Percentiles rank a stretch among this genome's conserved stretches.
phyloP scores from a whole-genome alignment of 164 flowering plant genomes.

The Paratinospora sagittata region DNA sequence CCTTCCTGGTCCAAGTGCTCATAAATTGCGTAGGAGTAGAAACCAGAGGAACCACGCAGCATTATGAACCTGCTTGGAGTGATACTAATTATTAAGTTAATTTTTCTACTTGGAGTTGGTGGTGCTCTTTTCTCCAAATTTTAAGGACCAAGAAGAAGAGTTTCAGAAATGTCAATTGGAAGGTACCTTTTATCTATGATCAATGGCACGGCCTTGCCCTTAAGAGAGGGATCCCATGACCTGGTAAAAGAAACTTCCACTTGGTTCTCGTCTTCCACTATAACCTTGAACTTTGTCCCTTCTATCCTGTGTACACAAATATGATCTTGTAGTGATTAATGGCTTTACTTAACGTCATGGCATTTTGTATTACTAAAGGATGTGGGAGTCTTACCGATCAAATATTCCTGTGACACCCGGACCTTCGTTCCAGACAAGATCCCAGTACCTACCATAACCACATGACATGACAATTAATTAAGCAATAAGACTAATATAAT shows the following conservation, averaged over 20 bases:
- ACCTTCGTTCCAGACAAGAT: slow-evolving; percentile 32
- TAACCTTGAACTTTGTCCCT: slow-evolving; percentile 54
- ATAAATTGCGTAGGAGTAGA: slow-evolving; percentile 83
- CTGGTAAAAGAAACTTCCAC: slow-evolving; percentile 81
- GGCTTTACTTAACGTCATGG: neutral
- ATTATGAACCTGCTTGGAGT: slow-evolving; percentile 74
- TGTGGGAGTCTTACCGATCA: slow-evolving; percentile 21
- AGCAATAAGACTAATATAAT: no score
- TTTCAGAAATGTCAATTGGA: neutral
- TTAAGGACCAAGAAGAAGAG: neutral
- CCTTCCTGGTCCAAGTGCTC: slow-evolving; percentile 68
- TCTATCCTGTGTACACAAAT: slow-evolving; percentile 39
- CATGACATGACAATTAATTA: neutral
- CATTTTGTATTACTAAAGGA: neutral
- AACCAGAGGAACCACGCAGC: slow-evolving; percentile 76
- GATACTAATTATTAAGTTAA: neutral
- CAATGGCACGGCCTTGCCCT: slow-evolving; percentile 54
- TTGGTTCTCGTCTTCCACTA: slow-evolving; percentile 58
- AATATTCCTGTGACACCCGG: slow-evolving; percentile 18
- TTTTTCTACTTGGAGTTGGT: neutral
- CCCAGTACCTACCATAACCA: slow-evolving; percentile 34
- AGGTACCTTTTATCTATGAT: slow-evolving; percentile 80
- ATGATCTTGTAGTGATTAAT: neutral
- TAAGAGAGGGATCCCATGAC: slow-evolving; percentile 70
- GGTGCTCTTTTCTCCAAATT: neutral